Evolutionary conservation across 495 filamentous ascomycete genomes (phyloP), one percentile per base, ranked within the genome.

Genomic region (Aspergillus leporis): DNA sequence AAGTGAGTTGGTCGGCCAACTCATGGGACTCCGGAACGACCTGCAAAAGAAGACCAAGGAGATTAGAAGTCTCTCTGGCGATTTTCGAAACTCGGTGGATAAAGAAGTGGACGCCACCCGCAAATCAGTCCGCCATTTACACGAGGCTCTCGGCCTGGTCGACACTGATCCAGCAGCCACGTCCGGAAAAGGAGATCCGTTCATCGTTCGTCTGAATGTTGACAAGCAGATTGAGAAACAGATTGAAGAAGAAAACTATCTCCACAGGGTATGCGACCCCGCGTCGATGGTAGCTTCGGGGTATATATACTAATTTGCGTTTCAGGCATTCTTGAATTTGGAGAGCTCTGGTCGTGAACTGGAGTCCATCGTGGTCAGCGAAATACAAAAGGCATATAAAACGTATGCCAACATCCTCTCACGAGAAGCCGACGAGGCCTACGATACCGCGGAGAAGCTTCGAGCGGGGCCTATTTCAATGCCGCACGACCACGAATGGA

Each of bases 351-450:
- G 94, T 14, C 87, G 92, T 53, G 94, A 98, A 70, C 80, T 98
- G 2, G 94, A 98, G 72, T 89, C 89, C 3, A 98, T 98, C 62
- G 90, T 98, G 5, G 90, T 98, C 51, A 88, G 91, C 62, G 95
- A 98, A 71, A 97, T 98, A 54, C 92, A 98, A 64, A 97, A 97
- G 66, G 90, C 92, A 4, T 97, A 98, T 74, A 95, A 92, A 66
- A 91, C 90, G 3, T 93, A 95, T 64, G 89, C 93, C 22, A 86
- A 86, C 54, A 93, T 98, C 61, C 77, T 98, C 57, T 94, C 90
- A 70, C 83, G 90, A 49, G 95, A 98, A 68, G 87, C 91, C 12
- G 92, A 97, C 59, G 87, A 88, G 53, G 85, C 86, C 1, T 89
- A 91, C 60, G 82, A 85, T 43, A 82, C 90, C 25, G 82, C 92